Evolutionary conservation across 2,329 filamentous ascomycete genomes (phyloP), one percentile per base, ranked within the genome.

Genomic region (Pyrenochaeta sp.): DNA sequence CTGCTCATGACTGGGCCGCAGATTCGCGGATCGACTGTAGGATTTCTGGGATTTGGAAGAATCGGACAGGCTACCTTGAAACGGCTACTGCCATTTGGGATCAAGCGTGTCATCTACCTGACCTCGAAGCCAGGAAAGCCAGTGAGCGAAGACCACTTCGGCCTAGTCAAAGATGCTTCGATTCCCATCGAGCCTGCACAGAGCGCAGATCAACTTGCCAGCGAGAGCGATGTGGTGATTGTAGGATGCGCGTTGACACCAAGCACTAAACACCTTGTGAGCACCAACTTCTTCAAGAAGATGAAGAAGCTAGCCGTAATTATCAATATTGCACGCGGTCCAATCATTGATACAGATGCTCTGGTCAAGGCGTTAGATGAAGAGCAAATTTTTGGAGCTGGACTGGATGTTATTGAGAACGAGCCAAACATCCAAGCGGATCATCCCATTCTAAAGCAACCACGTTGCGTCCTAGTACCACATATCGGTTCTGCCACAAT

Each of bases 401-500:
- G 83, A 0, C 61, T 86, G 14, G 83, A 86, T 54, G 83, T 86
- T 5, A 85, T 81, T 51, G 83, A 86, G 66, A 75, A 78, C 33
- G 83, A 86, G 68, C 82, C 81, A 35, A 80, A 77, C 44, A 78
- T 81, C 42, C 52, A 56, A n/a, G 61, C 58, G 7, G 76, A 86
- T 55, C 75, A 78, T 6, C 83, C 81, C 0, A 70, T 82, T 29
- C 56, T 83, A 42, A 77, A 76, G 33, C 74, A 83, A 51, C 73
- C 76, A 50, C 78, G 81, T 41, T 78, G 76, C 30, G 82, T 86
- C 60, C 66, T 86, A 53, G 69, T 86, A 46, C 84, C 84, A 40
- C 84, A 87, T 63, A 83, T 87, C 60, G 84, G 84, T 3, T 85
- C 83, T 1, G 79, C 78, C 45, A 86, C 83, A 2, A 81, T 80